These are phyloP conservation scores for Solanum rostratum DNA, from an alignment of 257 asterid genomes.

Conservation along the genomic window DNA sequence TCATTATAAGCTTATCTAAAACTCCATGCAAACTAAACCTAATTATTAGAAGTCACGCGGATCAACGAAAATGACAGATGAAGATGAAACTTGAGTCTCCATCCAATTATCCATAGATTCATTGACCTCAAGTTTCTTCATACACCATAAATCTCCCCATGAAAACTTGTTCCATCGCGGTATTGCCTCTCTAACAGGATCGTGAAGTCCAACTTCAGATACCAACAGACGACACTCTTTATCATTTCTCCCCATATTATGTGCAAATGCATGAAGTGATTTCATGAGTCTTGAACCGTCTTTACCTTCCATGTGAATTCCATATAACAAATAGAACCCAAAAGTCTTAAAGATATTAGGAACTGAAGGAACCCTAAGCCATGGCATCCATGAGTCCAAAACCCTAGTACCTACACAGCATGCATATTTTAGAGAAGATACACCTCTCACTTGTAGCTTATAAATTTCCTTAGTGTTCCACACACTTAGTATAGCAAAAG, in stretches of 20 bases:
- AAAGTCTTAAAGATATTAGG: slow-evolving; percentile 52
- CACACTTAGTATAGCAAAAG: slow-evolving; percentile 55
- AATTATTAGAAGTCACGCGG: slow-evolving; percentile 52
- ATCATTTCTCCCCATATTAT: slow-evolving; percentile 47
- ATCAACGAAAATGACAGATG: slow-evolving; percentile 56
- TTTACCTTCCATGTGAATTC: slow-evolving; percentile 60
- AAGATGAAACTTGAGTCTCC: slow-evolving; percentile 19
- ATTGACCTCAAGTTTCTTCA: slow-evolving; percentile 29
- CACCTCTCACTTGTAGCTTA: slow-evolving; percentile 56
- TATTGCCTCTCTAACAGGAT: slow-evolving; percentile 46
- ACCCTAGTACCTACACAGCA: slow-evolving; percentile 51
- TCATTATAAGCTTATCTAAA: not conserved
- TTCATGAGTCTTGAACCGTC: slow-evolving; percentile 37
- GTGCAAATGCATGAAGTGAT: slow-evolving; percentile 37
- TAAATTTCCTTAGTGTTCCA: slow-evolving; percentile 72
- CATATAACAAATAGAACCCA: slow-evolving; percentile 61
- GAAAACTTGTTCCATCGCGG: slow-evolving; percentile 79
- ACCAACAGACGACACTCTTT: slow-evolving; percentile 41
- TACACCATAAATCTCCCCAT: slow-evolving; percentile 88
- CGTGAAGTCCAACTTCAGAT: slow-evolving; percentile 60
- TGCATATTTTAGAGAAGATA: slow-evolving; percentile 37
- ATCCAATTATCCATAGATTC: slow-evolving; percentile 30
- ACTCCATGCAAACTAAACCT: not conserved
- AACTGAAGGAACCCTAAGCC: slow-evolving; percentile 59
- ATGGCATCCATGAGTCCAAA: slow-evolving; percentile 52